Base-by-base conservation (phyloP, 106 monocot species). In the Allium sativum region DNA sequence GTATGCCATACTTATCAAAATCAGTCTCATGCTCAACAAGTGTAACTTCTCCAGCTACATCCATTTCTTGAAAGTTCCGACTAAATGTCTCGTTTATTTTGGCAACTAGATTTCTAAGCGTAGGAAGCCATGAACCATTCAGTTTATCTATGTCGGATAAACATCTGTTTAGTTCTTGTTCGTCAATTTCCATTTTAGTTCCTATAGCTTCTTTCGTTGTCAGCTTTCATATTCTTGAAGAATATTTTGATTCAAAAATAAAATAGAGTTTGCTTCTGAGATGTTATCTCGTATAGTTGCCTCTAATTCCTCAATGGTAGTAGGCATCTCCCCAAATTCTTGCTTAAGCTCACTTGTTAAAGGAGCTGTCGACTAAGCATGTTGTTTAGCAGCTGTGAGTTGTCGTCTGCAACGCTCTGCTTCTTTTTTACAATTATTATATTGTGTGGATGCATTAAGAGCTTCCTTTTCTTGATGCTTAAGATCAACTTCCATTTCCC, bases 1-100 rank as follows among this genome's bases (percentile, higher is more conserved):
- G 81, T 65, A 96, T 87, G 19, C 95, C 95, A 74, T 75, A 96
- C 65, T 82, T 84, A 66, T 96, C 90, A 79, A 84, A 96, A 74
- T 96, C 82, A 65, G 81, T 75, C 4, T 78, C 84, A 70, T 84
- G 95, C 63, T 96, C 95, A 87, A 90, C 94, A 17, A 96, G 71
- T 60, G 75, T 82, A 77, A 96, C 87, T 84, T 96, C 95, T 62
- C 95, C 95, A 55, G 95, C 95, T 73, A 96, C 82, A 57, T 90
- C 95, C 95, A 96, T 96, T 62, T 96, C 95, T 77, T 72, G 76
- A 64, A 96, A 96, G 76, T 96, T 96, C 56, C 13, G 84, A 68
- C 90, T 79, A 53, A 96, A 96, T 41, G 87, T 90, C 47, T 87
- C 90, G 65, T 96, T 96, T 67, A 96, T 96, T 76, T 72, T 84